Base-by-base conservation (phyloP, 768 basidiomycete genomes). In the Glaciozyma martinii region DNA sequence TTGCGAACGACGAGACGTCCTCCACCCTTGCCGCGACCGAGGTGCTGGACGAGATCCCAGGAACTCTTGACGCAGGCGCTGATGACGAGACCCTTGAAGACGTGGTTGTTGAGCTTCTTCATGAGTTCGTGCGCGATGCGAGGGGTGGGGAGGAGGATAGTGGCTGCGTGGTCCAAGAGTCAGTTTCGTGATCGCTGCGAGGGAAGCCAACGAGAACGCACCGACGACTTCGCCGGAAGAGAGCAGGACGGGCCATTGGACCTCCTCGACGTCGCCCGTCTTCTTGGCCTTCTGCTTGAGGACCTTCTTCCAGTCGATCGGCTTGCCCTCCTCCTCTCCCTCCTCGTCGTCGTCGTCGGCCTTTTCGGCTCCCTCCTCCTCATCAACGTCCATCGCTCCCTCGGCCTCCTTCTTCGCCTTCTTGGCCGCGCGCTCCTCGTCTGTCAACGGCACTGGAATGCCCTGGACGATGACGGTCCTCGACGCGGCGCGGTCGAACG, bases 1-100 rank as follows among this genome's bases (percentile, higher is more conserved):
- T 98, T 98, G 65, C 93, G 85, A 30, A 98, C 82, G 73, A 98
- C 94, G 60, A 98, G 82, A 27, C 92, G 68, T 16, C 78, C 78
- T 32, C 75, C 75, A 7, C 81, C 80, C 75, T 76, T 18, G 71
- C 70, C 33, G 76, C 76, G 16, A 73, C 75, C 67, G 77, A 78
- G 65, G 68, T 76, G 71, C 56, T 58, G 56, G 25, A 73, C 65
- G 67, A 61, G 55, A 79, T 82, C 62, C 88, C 12, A 89, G 77
- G 21, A 89, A 83, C 74, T 90, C 90, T 80, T 94, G 92, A 94
- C 81, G 10, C 87, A 85, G 19, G 87, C 89, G 3, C 88, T 90
- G n/a, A 97, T 82, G 7, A 92, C 78, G 13, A 81, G 80, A 47
- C 91, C 90, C 75, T 94, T 93, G 82, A 87, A 94, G 33, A 92